Evolutionary conservation across 352 stramenopile species (phyloP).

Genomic region (Globisporangium acanthophoron): DNA sequence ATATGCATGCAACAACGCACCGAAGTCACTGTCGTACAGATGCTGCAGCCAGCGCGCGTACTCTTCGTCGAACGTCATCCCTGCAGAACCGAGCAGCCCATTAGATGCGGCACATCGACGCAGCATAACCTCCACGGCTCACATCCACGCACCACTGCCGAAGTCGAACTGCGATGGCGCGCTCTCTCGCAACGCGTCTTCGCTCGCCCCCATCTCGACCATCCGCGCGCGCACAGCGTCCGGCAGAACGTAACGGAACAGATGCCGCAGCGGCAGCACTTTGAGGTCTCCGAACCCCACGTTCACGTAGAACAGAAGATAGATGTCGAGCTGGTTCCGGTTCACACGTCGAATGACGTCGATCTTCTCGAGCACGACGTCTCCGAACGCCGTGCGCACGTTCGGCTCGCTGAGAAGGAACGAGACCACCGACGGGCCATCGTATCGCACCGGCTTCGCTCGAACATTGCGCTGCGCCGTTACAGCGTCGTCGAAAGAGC

Average conservation of each 20-base stretch:
- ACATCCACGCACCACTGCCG: slow-evolving; percentile 25
- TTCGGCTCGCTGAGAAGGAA: slow-evolving; percentile 60
- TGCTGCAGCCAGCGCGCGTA: slow-evolving; percentile 86
- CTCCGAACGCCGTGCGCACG: slow-evolving; percentile 72
- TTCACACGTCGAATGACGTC: slow-evolving; percentile 60
- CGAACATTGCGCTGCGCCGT: slow-evolving; percentile 11
- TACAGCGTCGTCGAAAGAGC: slow-evolving; percentile 9
- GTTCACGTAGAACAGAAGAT: slow-evolving; percentile 74
- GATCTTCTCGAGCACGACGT: slow-evolving; percentile 79
- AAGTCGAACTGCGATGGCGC: slow-evolving; percentile 61
- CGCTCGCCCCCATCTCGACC: slow-evolving; percentile 55
- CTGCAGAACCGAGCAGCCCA: slow-evolving; percentile 1
- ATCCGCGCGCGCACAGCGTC: slow-evolving; percentile 57
- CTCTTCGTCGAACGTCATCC: slow-evolving; percentile 81
- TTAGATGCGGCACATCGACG: neutral
- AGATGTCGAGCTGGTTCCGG: slow-evolving; percentile 57
- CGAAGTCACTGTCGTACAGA: slow-evolving; percentile 80
- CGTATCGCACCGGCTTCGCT: slow-evolving; percentile 57
- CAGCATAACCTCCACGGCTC: neutral
- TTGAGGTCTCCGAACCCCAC: slow-evolving; percentile 38
- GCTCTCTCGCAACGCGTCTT: slow-evolving; percentile 65
- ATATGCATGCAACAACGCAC: slow-evolving; percentile 23
- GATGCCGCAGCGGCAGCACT: slow-evolving; percentile 58
- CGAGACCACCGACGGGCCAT: slow-evolving; percentile 56
- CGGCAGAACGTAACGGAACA: slow-evolving; percentile 77